These are phyloP conservation scores for Striga asiatica DNA, from an alignment of 257 asterid genomes.

Conservation along the genomic window DNA sequence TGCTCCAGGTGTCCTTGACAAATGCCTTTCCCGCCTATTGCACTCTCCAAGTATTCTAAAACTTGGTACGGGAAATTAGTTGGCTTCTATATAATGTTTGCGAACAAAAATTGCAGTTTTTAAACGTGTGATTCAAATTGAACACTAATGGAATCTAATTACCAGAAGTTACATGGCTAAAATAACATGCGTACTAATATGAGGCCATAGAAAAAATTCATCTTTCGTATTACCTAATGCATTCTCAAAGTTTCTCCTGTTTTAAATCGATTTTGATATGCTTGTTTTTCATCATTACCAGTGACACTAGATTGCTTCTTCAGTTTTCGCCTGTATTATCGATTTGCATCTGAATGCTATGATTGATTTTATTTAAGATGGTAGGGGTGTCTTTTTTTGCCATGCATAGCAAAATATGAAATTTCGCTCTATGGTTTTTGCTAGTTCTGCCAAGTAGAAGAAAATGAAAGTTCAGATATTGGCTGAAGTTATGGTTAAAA, in stretches of 20 bases:
- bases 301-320: neutral
- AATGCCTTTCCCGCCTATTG: slow-evolving; percentile 61
- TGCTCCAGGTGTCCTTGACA: slow-evolving; percentile 52
- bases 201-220: neutral
- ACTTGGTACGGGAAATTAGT: slow-evolving; percentile 55
- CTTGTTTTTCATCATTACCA: neutral
- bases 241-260: neutral
- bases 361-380: neutral
- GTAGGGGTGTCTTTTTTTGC: neutral
- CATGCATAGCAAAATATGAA: neutral
- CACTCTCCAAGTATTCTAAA: slow-evolving; percentile 75
- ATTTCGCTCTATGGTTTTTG: neutral
- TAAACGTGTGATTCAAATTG: neutral
- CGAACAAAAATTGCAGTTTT: neutral
- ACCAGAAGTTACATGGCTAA: neutral
- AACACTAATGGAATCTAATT: neutral
- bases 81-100: neutral
- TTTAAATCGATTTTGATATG: slow-evolving; percentile 4
- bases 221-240: neutral
- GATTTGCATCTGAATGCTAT: no score
- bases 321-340: neutral
- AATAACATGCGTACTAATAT: slow-evolving; percentile 1
- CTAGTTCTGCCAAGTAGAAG: neutral
- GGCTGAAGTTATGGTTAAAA: slow-evolving; percentile 14
- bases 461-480: neutral